A percentile compares a stretch with the other conserved stretches of the same genome.
Evolutionary conservation across 768 basidiomycete genomes (phyloP).

Genomic region (Collybia sp.): DNA sequence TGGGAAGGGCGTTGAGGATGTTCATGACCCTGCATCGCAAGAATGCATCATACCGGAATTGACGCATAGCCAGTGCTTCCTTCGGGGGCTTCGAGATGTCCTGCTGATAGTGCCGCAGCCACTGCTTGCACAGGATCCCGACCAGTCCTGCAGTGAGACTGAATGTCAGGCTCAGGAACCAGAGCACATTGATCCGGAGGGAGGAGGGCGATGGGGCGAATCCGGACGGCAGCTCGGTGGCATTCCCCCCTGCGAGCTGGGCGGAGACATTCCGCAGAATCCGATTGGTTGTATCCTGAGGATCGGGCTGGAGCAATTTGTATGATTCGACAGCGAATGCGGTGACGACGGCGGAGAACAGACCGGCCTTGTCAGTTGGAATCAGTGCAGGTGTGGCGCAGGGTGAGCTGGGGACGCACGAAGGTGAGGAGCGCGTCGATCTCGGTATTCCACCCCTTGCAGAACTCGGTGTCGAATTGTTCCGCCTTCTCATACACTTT

Average conservation of each 20-base stretch:
- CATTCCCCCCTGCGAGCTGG: not conserved
- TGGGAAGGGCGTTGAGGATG: not conserved
- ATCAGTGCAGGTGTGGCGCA: too few relatives aligned
- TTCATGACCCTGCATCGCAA: not conserved
- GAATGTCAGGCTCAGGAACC: conserved; percentile 14
- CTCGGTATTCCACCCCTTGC: too few relatives aligned
- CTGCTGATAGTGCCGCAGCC: conserved; percentile 5
- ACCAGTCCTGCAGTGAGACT: conserved; percentile 13
- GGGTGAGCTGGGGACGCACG: too few relatives aligned
- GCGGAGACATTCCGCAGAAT: not conserved
- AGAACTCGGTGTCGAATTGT: too few relatives aligned
- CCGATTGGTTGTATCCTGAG: conserved; percentile 7
- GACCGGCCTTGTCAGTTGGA: too few relatives aligned
- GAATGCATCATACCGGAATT: not conserved
- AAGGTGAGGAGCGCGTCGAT: too few relatives aligned
- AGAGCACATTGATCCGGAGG: conserved; percentile 11
- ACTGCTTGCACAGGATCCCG: conserved; percentile 16
- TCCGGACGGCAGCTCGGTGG: not conserved
- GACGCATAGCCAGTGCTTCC: not conserved
- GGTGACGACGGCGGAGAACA: too few relatives aligned
- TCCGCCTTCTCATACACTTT: too few relatives aligned
- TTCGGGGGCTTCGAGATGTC: not conserved
- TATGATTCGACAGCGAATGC: too few relatives aligned
- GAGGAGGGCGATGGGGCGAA: not conserved
- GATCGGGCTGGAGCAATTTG: conserved; percentile 10